phyloP scores from a whole-genome alignment of 148 eudicot species.

The Diospyros lotus region DNA sequence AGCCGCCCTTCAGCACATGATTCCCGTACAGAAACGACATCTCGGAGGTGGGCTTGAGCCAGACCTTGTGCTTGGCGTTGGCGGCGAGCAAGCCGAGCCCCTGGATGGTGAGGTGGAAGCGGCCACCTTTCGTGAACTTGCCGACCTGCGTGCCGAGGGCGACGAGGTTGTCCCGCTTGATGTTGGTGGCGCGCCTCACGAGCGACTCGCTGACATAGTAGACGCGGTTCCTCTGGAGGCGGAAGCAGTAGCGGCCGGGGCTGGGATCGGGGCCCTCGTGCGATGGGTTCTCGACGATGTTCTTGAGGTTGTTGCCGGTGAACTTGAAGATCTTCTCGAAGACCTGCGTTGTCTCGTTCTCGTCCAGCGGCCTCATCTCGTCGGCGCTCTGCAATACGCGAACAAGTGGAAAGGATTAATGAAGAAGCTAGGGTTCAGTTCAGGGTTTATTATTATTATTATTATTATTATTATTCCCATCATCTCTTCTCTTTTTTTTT shows the following conservation, averaged over 20 bases:
- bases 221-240: conserved; percentile 71
- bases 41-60: conserved; percentile 88
- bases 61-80: conserved; percentile 84
- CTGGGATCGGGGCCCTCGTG: conserved; percentile 65
- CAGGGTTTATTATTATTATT: too few species aligned
- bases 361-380: conserved; percentile 82
- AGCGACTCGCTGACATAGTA: conserved; percentile 75
- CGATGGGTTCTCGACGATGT: conserved; percentile 74
- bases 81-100: conserved; percentile 55
- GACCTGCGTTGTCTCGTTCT: conserved; percentile 74
- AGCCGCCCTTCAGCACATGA: conserved; percentile 74
- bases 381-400: too few species aligned
- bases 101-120: conserved; percentile 74
- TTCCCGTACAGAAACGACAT: conserved; percentile 92
- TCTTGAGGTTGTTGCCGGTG: conserved; percentile 88
- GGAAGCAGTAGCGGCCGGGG: conserved; percentile 84
- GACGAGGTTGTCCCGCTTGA: conserved; percentile 59
- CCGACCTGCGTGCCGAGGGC: conserved; percentile 69
- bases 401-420: too few species aligned
- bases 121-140: conserved; percentile 68
- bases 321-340: conserved; percentile 90
- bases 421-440: too few species aligned
- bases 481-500: too few species aligned
- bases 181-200: conserved; percentile 84
- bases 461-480: too few species aligned